A percentile compares a stretch with the other conserved stretches of the same genome.
Conservation (phyloP, 129 eudicot genomes). For the Centaurea solstitialis region DNA sequence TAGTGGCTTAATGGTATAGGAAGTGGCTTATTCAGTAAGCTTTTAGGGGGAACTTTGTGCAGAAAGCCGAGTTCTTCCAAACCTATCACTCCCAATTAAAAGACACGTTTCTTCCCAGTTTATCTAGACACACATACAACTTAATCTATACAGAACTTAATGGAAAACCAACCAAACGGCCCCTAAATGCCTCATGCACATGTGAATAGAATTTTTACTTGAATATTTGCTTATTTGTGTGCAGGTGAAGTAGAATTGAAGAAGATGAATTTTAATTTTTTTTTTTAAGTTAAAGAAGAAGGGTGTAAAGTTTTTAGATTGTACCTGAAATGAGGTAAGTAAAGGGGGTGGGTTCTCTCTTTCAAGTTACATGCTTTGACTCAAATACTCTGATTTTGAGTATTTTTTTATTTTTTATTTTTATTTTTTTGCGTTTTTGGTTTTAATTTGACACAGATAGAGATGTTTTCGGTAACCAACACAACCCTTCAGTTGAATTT, state of each 20-base stretch:
- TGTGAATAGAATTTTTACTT: not conserved
- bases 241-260: constrained; percentile 30
- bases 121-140: too few species aligned
- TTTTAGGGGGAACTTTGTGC: too few species aligned
- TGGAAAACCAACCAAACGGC: too few species aligned
- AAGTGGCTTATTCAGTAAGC: too few species aligned
- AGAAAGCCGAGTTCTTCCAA: too few species aligned
- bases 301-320: constrained; percentile 31
- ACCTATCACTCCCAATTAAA: too few species aligned
- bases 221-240: not conserved
- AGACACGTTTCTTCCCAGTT: too few species aligned
- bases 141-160: too few species aligned
- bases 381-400: constrained; percentile 13
- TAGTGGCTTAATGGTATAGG: too few species aligned
- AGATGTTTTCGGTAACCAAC: constrained; percentile 9
- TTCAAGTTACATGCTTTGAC: constrained; percentile 10
- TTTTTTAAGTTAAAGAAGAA: constrained; percentile 13
- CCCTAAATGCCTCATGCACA: too few species aligned
- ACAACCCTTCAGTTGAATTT: constrained; percentile 14
- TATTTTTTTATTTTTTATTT: not conserved
- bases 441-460: constrained; percentile 14
- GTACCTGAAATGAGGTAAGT: constrained; percentile 19
- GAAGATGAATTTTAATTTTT: not conserved
- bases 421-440: constrained; percentile 11
- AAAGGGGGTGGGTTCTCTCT: constrained; percentile 9